phyloP scores from a whole-genome alignment of 805 yeast genomes.

The Ogataea parapolymorpha region DNA sequence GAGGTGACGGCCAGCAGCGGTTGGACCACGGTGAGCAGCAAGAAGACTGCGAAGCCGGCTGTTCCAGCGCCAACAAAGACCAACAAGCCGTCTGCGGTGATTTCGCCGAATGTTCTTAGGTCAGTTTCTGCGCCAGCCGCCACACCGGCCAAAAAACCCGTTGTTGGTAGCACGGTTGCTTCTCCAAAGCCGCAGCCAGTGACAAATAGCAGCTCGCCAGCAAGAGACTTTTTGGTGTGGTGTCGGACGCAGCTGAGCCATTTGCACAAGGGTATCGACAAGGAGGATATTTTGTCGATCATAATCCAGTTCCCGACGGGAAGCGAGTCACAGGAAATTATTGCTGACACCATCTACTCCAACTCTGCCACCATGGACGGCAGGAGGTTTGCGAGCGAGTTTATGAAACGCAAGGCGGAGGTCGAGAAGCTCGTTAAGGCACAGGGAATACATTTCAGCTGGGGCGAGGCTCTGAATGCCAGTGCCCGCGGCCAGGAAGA shows the following conservation, averaged over 20 bases:
- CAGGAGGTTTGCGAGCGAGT: constrained; percentile 88
- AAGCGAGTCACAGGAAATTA: constrained; percentile 73
- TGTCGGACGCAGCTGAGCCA: constrained; percentile 63
- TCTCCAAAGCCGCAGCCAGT: constrained; percentile 1
- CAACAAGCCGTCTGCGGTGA: constrained; percentile 20
- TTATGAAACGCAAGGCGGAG: constrained; percentile 67
- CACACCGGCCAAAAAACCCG: constrained; percentile 6
- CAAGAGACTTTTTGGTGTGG: constrained; percentile 69
- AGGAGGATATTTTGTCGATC: constrained; percentile 74
- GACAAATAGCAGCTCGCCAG: constrained; percentile 32
- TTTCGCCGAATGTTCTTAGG: constrained; percentile 36
- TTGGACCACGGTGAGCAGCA: constrained; percentile 41
- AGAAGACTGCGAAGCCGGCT: constrained; percentile 31
- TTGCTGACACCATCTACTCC: constrained; percentile 88
- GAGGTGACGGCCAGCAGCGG: constrained; percentile 20
- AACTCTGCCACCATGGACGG: constrained; percentile 92
- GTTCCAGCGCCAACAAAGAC: constrained; percentile 11
- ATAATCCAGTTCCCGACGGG: constrained; percentile 77
- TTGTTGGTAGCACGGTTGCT: constrained; percentile 6
- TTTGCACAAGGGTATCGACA: constrained; percentile 71
- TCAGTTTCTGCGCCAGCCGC: constrained; percentile 34
- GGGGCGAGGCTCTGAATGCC: constrained; percentile 60
- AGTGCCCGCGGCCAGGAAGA: constrained; percentile 32
- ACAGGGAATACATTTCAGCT: constrained; percentile 46
- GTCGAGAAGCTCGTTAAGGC: constrained; percentile 58